Base-by-base conservation (phyloP, 306 rosid species). In the Sicyos edulis region DNA sequence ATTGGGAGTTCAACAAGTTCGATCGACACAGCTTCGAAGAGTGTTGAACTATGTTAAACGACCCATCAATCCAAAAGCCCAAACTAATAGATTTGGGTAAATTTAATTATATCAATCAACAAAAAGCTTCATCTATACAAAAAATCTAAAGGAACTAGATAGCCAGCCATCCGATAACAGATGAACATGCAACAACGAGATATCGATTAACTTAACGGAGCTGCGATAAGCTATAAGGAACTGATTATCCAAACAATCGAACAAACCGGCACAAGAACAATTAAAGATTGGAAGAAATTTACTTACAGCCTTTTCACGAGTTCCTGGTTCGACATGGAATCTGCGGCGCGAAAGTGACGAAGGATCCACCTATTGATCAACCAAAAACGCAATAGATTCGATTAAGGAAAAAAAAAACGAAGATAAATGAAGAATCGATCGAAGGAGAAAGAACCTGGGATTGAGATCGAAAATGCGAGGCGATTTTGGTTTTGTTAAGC, bases 291-390 rank as follows among this genome's bases (percentile, higher is more conserved):
- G 10, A 2, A 16, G 45, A 32, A 40, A 74, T 29, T 67, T 10
- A 44, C 87, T 88, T 80, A 90, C 98, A 54, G 97, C 98, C 83
- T 87, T 85, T 82, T 90, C 95, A 61, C 98, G 98, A 49, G 86
- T 20, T 8, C 96, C 97, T 7, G 86, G 91, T 74, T 86, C 86
- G 80, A 85, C 54, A 73, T 93, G 98, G 78, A 73, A 86, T 79
- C 80, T 84, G 70, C 97, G 97, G 73, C 95, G 89, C 40, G 86
- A 55, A 45, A 70, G 79, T 40, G 88, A 79, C 37, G 78, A 65
- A 44, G 78, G 80, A 74, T 77, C 88, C 74, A 72, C 84, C 40
- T 32, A 32, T 32, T 85, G 85, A 17, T 79, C 32, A 19, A 44
- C 16, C 50, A 40, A 53, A 61, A 80, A 17, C 22, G 73, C 11